These are phyloP conservation scores for Panellus pusillus DNA, from an alignment of 768 basidiomycete species.

Conservation along the genomic window DNA sequence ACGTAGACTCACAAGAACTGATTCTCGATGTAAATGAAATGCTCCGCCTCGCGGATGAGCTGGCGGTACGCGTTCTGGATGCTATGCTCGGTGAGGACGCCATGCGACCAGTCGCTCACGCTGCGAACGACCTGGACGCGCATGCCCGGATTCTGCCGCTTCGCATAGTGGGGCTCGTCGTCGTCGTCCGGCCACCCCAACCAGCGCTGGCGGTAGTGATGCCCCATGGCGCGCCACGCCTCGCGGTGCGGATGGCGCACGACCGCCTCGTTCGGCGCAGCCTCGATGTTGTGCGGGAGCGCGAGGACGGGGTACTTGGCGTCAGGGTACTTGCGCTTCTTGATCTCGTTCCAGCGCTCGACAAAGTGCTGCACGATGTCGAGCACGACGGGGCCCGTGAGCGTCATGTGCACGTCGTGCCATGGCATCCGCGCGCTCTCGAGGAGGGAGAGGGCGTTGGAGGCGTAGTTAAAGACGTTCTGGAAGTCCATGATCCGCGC, in stretches of 20 bases:
- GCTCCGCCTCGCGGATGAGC: slow-evolving; percentile 79
- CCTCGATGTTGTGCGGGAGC: slow-evolving; percentile 68
- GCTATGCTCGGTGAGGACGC: slow-evolving; percentile 84
- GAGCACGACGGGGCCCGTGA: slow-evolving; percentile 78
- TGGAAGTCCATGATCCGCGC: slow-evolving; percentile 85
- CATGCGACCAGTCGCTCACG: slow-evolving; percentile 93
- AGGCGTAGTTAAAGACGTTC: slow-evolving; percentile 74
- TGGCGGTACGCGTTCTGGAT: slow-evolving; percentile 91
- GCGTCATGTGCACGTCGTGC: slow-evolving; percentile 94
- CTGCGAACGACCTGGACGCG: slow-evolving; percentile 82
- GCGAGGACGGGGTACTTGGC: slow-evolving; percentile 57
- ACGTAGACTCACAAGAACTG: slow-evolving; percentile 75
- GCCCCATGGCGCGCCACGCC: slow-evolving; percentile 57
- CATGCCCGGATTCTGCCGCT: slow-evolving; percentile 50
- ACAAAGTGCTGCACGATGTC: slow-evolving; percentile 93
- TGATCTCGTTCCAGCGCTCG: slow-evolving; percentile 90
- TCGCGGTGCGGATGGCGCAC: slow-evolving; percentile 72
- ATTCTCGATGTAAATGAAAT: slow-evolving; percentile 94
- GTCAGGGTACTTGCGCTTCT: slow-evolving; percentile 61
- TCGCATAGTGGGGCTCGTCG: slow-evolving; percentile 38
- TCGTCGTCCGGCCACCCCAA: slow-evolving; percentile 40
- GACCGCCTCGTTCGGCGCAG: slow-evolving; percentile 67
- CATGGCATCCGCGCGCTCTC: slow-evolving; percentile 87
- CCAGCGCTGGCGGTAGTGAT: slow-evolving; percentile 64
- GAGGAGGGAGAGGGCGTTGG: slow-evolving; percentile 64